A percentile compares a stretch with the other conserved stretches of the same genome.
These are phyloP conservation scores for Lasiodiplodia gonubiensis DNA, from an alignment of 2,329 filamentous ascomycete genomes.

Conservation along the genomic window DNA sequence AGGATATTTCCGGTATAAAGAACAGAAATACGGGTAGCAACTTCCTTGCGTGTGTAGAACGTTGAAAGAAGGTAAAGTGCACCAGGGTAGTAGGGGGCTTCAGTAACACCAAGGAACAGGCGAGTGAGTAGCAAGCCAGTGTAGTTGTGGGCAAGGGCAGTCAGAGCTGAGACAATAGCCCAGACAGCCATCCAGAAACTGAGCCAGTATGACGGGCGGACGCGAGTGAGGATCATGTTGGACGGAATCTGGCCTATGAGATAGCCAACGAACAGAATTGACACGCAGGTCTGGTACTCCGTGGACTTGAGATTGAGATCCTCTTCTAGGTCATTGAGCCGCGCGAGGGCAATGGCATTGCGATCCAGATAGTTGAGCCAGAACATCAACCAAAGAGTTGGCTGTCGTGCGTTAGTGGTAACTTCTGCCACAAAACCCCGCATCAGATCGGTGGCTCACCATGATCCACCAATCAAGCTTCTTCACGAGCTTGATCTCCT, in stretches of 20 bases:
- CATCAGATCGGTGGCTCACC: too few species aligned
- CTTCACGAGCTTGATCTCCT: too few species aligned
- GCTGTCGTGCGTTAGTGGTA: too few species aligned
- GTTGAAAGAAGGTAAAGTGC: conserved; percentile 42
- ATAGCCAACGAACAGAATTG: conserved; percentile 62
- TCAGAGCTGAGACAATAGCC: conserved; percentile 48
- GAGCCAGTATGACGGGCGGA: conserved; percentile 27
- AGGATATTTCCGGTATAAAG: conserved; percentile 48
- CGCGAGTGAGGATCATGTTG: conserved; percentile 49
- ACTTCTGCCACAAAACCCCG: too few species aligned
- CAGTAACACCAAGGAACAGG: conserved; percentile 47
- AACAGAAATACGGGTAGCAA: conserved; percentile 46
- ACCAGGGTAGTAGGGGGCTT: conserved; percentile 44
- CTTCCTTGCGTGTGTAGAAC: conserved; percentile 47
- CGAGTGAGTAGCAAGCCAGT: conserved; percentile 46
- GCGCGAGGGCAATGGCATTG: conserved; percentile 69
- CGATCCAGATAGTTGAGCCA: conserved; percentile 49
- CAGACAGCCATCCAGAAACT: conserved; percentile 45
- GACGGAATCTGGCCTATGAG: conserved; percentile 44
- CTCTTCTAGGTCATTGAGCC: conserved; percentile 65
- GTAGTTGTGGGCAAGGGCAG: conserved; percentile 42
- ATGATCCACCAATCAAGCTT: too few species aligned
- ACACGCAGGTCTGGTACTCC: conserved; percentile 54
- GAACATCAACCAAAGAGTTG: too few species aligned
- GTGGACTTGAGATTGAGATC: conserved; percentile 36